Evolutionary conservation across 1,139 yeast genomes (phyloP), one percentile per base, ranked within the genome.

Genomic region (Candida sp.): DNA sequence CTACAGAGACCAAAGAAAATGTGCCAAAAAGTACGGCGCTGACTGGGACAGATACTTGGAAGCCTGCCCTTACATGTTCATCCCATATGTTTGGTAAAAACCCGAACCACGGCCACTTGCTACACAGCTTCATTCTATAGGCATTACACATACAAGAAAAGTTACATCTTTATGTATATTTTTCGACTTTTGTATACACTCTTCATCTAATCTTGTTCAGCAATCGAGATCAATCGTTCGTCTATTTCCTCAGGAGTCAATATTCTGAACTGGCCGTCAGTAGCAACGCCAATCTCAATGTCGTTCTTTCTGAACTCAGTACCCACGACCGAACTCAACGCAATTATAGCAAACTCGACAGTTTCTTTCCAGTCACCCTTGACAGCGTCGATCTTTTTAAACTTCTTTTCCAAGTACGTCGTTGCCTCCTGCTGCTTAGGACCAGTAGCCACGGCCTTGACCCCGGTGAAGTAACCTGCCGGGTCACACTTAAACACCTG

Each of bases 361-460:
- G 93, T 91, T 54, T 83, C 82, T 65, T 87, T 84, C 97, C 97
- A 91, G 66, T 86, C 90, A 27, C 97, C 98, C 54, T 87, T 85
- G 27, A 86, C 87, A 56, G 75, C 65, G 47, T 83, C 86, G 63
- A 81, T 83, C 71, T 88, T 89, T 75, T 94, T 94, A 69, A 88
- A 88, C 68, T 89, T 90, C 80, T 96, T 93, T 68, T 96, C 98
- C 65, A 94, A 80, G 60, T 88, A 86, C 44, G 97, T 92, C 57
- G 88, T 86, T 39, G 97, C 92, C 71, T 94, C 99, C 68, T 93
- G 98, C 72, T 92, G 98, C 72, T 94, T 94, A 50, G 98, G 98
- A 3, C 99, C 99, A 1, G 98, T 90, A 25, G 98, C 86, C 30
- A 93, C 89, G 1, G 98, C 99, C 72, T 89, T 89, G 58, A 89